A percentile compares a stretch with the other conserved stretches of the same genome.
These are phyloP conservation scores for Coemansia sp. DNA, from an alignment of 192 early-diverging fungal genomes.

Conservation along the genomic window DNA sequence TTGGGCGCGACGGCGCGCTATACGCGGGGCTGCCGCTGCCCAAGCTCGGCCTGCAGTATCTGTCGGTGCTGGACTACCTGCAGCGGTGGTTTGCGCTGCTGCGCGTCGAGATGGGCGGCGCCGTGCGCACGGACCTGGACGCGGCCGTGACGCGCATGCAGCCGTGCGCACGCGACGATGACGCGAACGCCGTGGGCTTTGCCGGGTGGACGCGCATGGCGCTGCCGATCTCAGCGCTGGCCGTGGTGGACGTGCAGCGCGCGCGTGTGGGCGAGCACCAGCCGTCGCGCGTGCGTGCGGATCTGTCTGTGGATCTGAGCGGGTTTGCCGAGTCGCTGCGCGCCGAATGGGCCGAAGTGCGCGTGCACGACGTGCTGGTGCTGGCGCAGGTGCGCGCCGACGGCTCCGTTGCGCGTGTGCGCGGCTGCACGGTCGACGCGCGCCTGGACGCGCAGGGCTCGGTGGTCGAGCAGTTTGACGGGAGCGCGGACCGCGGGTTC, in stretches of 20 bases:
- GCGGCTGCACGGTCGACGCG: constrained; percentile 82
- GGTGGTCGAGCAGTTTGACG: too few species aligned
- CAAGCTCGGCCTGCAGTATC: constrained; percentile 90
- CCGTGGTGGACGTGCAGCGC: constrained; percentile 63
- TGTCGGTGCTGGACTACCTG: constrained; percentile 90
- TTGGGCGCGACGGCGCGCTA: constrained; percentile 16
- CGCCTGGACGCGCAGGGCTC: constrained; percentile 67
- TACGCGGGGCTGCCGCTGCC: constrained; percentile 61
- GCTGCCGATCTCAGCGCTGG: constrained; percentile 61
- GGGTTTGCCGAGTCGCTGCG: constrained; percentile 67
- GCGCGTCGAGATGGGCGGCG: constrained; percentile 75
- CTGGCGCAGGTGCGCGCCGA: constrained; percentile 37
- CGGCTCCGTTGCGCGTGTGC: constrained; percentile 38
- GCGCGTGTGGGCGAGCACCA: constrained; percentile 52
- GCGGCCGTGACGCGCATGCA: constrained; percentile 79
- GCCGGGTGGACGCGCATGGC: constrained; percentile 94
- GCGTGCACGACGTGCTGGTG: constrained; percentile 86
- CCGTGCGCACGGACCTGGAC: constrained; percentile 83
- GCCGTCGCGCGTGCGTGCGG: constrained; percentile 74
- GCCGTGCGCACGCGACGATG: constrained; percentile 55
- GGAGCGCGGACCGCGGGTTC: constrained; percentile 6
- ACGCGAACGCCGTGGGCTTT: constrained; percentile 59
- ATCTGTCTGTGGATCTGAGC: constrained; percentile 67
- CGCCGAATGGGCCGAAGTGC: constrained; percentile 83
- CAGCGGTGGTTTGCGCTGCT: constrained; percentile 79